Evolutionary conservation across 768 basidiomycete species (phyloP).

Genomic region (Favolaschia claudopus): DNA sequence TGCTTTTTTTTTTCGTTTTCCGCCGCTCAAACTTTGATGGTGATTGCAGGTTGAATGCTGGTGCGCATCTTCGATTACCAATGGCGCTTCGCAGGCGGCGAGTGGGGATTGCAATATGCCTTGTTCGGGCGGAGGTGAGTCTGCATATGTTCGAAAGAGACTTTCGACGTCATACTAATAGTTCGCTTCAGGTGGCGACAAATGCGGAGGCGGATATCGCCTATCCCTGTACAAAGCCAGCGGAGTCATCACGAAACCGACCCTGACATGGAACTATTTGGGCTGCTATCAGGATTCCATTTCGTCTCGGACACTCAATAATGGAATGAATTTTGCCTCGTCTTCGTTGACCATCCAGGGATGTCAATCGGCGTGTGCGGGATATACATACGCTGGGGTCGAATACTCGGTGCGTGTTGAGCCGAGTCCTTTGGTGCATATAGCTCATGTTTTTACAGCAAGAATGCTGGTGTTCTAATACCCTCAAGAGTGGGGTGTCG

Average conservation of each 20-base stretch:
- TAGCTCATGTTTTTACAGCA: not conserved
- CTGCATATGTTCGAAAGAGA: not conserved
- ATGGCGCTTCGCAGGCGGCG: constrained; percentile 26
- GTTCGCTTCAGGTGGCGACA: constrained; percentile 33
- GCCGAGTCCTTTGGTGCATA: too few species aligned
- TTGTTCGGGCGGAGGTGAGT: constrained; percentile 42
- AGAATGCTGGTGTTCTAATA: not conserved
- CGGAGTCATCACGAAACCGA: not conserved
- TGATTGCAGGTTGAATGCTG: constrained; percentile 34
- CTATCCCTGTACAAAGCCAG: constrained; percentile 29
- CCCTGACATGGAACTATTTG: not conserved
- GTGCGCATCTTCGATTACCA: constrained; percentile 34
- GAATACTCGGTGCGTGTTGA: constrained; percentile 3
- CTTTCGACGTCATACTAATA: not conserved
- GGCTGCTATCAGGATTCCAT: constrained; percentile 1
- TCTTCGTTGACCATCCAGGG: not conserved
- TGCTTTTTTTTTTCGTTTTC: not conserved
- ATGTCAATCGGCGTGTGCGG: not conserved
- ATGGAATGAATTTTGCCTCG: not conserved
- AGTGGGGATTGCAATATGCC: constrained; percentile 39
- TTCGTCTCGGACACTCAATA: not conserved
- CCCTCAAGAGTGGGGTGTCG: not conserved
- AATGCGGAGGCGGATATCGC: constrained; percentile 39
- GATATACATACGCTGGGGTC: not conserved
- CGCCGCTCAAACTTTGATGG: not conserved